Evolutionary conservation across 2,329 filamentous ascomycete species (phyloP).

Genomic region (Aulographum hederae): DNA sequence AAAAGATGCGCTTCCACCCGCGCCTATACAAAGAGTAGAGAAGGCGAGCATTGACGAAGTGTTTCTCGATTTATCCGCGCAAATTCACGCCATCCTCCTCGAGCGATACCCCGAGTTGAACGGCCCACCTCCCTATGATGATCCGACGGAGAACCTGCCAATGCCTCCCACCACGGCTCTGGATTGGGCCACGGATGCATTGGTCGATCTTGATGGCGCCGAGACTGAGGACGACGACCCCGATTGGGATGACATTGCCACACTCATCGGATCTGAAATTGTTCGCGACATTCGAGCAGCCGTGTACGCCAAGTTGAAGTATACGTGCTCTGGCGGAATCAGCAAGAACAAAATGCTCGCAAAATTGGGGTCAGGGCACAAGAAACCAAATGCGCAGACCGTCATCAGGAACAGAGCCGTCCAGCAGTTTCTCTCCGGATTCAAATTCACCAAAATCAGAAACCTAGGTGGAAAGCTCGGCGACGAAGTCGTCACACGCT

Average conservation of each 20-base stretch:
- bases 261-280: constrained; percentile 77
- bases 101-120: constrained; percentile 58
- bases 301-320: constrained; percentile 53
- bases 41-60: constrained; percentile 95
- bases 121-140: constrained; percentile 51
- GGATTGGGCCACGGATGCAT: constrained; percentile 69
- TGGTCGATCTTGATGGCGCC: constrained; percentile 56
- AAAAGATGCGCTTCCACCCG: constrained; percentile 53
- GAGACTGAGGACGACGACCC: constrained; percentile 63
- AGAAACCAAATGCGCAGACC: constrained; percentile 89
- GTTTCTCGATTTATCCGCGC: constrained; percentile 76
- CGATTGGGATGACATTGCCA: constrained; percentile 90
- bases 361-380: constrained; percentile 78
- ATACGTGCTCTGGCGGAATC: constrained; percentile 83
- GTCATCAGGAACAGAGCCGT: constrained; percentile 78
- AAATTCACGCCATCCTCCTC: constrained; percentile 59
- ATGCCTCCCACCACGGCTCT: constrained; percentile 54
- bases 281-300: constrained; percentile 54
- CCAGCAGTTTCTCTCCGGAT: constrained; percentile 57
- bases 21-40: constrained; percentile 54
- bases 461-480: constrained; percentile 92
- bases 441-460: constrained; percentile 90
- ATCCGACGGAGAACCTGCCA: constrained; percentile 53
- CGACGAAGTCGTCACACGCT: constrained; percentile 64
- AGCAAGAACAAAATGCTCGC: constrained; percentile 88